Base-by-base conservation (phyloP, 83 land plant species). In the Diphasiastrum complanatum region DNA sequence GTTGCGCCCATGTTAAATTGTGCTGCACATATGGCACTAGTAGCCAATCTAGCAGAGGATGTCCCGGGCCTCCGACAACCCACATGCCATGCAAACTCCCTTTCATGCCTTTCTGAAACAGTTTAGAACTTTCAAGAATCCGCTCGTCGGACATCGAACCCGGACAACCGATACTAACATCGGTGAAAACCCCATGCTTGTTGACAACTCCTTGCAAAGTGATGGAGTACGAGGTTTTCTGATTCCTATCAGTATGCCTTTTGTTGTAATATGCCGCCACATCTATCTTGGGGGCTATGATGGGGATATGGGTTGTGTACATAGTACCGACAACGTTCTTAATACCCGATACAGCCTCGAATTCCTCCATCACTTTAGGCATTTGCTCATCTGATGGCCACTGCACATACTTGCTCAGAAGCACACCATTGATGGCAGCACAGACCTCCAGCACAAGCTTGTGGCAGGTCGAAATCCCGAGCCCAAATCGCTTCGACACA, bases 391-490 rank as follows among this genome's bases (percentile, higher is more conserved):
- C 74, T 14, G 80, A 74, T 2, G 98, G 98, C 96, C 96, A 92
- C 40, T 81, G 83, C 35, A 92, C 71, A 62, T 75, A 89, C 77
- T 85, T 85, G 8, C 88, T 83, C 69, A 93, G 85, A 33, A 89
- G 74, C 41, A 85, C 92, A 12, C 74, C 78, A 37, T 80, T 79
- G 24, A 93, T 93, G 16, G 99, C 99, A 28, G 89, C 77, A 40
- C 92, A 93, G 37, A 93, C 99, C 65, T 93, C 99, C 45, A 93
- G 67, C 20, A 92, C 88, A 45, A 88, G 75, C 73, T 92, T 92
- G 78, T 92, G 98, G 61, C 98, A 92, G 60, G 98, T 92, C 6
- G 98, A 92, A 25, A 92, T 92, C 11, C 98, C 98, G 27, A 92
- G 79, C n/a, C 98, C 98, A 55, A 92, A 92, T n/a, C 81, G 71